A percentile compares a stretch with the other conserved stretches of the same genome.
phyloP scores from a whole-genome alignment of 441 rosid genomes.

The Metrosideros polymorpha region DNA sequence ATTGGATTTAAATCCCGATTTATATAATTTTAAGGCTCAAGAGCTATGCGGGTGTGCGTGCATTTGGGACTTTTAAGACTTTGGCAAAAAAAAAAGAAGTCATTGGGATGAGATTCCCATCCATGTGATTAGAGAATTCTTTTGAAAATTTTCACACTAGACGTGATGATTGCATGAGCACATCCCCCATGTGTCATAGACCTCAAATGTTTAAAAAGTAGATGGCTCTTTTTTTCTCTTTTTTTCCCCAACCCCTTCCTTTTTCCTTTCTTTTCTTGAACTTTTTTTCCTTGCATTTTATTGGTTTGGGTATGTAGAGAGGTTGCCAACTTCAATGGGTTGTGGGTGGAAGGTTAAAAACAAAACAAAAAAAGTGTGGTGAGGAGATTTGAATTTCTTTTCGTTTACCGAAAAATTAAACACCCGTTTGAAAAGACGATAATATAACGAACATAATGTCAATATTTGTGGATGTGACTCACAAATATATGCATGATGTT shows the following conservation, averaged over 20 bases:
- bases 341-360: background rate
- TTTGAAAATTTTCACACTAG: background rate
- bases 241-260: background rate
- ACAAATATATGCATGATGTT: rapidly evolving
- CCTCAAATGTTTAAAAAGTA: background rate
- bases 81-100: too few species aligned
- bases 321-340: background rate
- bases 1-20: background rate
- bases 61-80: too few species aligned
- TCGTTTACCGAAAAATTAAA: background rate
- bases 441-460: background rate
- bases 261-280: background rate
- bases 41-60: background rate
- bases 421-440: background rate
- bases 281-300: background rate
- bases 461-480: background rate
- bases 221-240: background rate
- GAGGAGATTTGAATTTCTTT: background rate
- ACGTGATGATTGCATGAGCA: background rate
- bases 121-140: background rate
- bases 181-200: background rate
- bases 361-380: too few species aligned
- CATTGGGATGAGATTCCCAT: background rate
- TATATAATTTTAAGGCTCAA: background rate
- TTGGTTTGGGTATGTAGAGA: background rate